Conservation (phyloP, 495 filamentous ascomycete genomes). For the Aspergillus kassunensis region DNA sequence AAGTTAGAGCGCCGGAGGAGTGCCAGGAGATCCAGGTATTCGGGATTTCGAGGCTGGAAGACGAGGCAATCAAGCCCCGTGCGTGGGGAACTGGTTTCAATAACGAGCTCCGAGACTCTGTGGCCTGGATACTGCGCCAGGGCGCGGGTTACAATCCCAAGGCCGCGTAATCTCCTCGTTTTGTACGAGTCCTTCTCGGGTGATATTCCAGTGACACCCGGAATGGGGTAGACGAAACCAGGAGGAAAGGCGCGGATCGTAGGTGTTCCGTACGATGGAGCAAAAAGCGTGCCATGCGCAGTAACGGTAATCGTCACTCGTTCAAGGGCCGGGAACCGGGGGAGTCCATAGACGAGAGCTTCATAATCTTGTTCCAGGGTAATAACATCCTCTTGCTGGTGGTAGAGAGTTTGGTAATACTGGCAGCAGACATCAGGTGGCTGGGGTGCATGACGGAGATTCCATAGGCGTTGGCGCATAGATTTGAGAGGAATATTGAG, state of each 20-base stretch:
- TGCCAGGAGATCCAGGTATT: slow-evolving; percentile 14
- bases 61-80: slow-evolving; percentile 18
- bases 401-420: not conserved
- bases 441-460: no score
- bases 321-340: slow-evolving; percentile 22
- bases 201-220: slow-evolving; percentile 8
- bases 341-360: slow-evolving; percentile 21
- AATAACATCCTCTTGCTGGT: slow-evolving; percentile 20
- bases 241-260: slow-evolving; percentile 28
- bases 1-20: slow-evolving; percentile 17
- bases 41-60: slow-evolving; percentile 17
- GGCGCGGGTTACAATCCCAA: slow-evolving; percentile 16
- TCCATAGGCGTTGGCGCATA: no score
- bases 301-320: slow-evolving; percentile 27
- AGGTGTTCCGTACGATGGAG: slow-evolving; percentile 28
- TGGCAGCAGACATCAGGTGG: no score
- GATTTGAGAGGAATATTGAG: no score
- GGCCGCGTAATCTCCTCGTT: slow-evolving; percentile 18
- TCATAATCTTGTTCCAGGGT: slow-evolving; percentile 12
- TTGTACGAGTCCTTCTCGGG: slow-evolving; percentile 3
- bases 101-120: slow-evolving; percentile 17
- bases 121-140: slow-evolving; percentile 3
- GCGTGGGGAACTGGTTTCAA: slow-evolving; percentile 16
- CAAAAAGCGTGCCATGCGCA: slow-evolving; percentile 23
- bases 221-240: slow-evolving; percentile 29